A percentile compares a stretch with the other conserved stretches of the same genome.
These are phyloP conservation scores for Martiniozyma asiatica DNA, from an alignment of 1,139 yeast genomes.

Conservation along the genomic window DNA sequence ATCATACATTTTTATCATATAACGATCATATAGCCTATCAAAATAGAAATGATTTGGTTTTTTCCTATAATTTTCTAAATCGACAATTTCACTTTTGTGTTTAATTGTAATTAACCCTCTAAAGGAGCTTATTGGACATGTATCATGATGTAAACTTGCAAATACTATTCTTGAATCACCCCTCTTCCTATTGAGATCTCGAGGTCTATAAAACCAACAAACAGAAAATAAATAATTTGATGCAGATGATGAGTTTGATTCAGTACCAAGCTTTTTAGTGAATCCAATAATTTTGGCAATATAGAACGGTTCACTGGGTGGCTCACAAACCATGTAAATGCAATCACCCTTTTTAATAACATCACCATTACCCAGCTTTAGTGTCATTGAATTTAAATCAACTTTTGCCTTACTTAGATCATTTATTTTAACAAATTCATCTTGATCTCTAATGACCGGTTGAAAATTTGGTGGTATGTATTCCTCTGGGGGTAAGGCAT, in stretches of 20 bases:
- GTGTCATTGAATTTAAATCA: conserved; percentile 12
- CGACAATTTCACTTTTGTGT: conserved; percentile 51
- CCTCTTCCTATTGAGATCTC: conserved; percentile 63
- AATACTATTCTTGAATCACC: conserved; percentile 64
- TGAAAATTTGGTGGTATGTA: conserved; percentile 23
- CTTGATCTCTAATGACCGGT: too few relatives aligned
- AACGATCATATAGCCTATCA: conserved; percentile 76
- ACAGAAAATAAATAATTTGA: conserved; percentile 50
- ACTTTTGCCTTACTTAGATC: conserved; percentile 18
- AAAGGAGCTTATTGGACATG: conserved; percentile 65
- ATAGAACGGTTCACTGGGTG: conserved; percentile 92
- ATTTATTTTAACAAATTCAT: too few relatives aligned
- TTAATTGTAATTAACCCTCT: conserved; percentile 66
- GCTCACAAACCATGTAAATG: conserved; percentile 81
- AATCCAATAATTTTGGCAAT: conserved; percentile 80
- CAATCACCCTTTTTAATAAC: conserved; percentile 44
- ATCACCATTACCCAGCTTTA: conserved; percentile 19
- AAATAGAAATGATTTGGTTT: conserved; percentile 71
- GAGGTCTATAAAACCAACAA: conserved; percentile 88
- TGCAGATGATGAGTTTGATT: conserved; percentile 25
- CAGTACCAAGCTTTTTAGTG: conserved; percentile 26
- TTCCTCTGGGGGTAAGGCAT: conserved; percentile 2
- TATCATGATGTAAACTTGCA: conserved; percentile 81
- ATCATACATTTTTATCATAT: conserved; percentile 75
- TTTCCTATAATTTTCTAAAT: conserved; percentile 41